Evolutionary conservation across 306 rosid species (phyloP).

Genomic region (Acmispon strigosus): DNA sequence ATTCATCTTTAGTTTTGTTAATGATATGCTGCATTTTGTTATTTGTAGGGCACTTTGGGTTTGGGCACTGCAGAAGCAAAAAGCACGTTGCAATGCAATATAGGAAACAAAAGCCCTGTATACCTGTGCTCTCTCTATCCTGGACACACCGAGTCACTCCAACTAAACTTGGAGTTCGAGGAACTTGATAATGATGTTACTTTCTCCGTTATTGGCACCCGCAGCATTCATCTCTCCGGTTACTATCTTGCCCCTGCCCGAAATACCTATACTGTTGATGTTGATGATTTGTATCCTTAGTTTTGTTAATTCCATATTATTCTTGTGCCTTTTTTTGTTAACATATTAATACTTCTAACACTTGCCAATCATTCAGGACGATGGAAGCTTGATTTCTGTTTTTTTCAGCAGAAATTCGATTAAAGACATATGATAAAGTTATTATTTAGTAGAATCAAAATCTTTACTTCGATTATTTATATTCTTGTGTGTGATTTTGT

Average conservation of each 20-base stretch:
- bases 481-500: too few species aligned
- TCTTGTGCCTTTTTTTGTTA: not conserved
- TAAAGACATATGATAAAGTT: too few species aligned
- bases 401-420: not conserved
- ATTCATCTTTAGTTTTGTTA: too few species aligned
- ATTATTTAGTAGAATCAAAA: too few species aligned
- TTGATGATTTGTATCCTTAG: constrained; percentile 63
- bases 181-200: constrained; percentile 71
- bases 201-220: constrained; percentile 83
- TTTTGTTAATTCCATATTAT: not conserved
- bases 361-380: not conserved
- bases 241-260: constrained; percentile 50
- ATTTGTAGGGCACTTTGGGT: constrained; percentile 64
- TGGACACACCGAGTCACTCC: constrained; percentile 61
- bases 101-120: constrained; percentile 74
- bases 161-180: constrained; percentile 70
- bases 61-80: constrained; percentile 46
- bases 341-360: not conserved
- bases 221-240: constrained; percentile 82
- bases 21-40: too few species aligned
- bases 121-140: constrained; percentile 74
- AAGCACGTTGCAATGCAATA: constrained; percentile 84
- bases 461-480: too few species aligned
- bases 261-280: not conserved
- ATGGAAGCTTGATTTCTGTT: not conserved